Percentiles rank a stretch among this genome's conserved stretches.
phyloP scores from a whole-genome alignment of 106 monocot species.

The Alisma plantagoaquatica region DNA sequence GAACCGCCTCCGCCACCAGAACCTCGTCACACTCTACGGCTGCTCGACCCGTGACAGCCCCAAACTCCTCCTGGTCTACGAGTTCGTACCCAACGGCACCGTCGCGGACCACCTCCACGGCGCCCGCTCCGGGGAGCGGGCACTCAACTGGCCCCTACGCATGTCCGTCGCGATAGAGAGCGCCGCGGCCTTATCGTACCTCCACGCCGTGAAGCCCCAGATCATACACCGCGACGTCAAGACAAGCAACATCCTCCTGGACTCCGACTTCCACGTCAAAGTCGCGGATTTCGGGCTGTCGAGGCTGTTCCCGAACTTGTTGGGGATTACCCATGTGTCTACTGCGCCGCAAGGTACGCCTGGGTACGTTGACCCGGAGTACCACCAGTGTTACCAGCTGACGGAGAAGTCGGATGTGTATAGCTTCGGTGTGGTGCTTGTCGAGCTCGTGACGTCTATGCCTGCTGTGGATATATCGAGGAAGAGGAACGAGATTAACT shows the following conservation, averaged over 20 bases:
- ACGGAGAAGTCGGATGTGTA: slow-evolving; percentile 60
- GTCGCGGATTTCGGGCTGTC: slow-evolving; percentile 60
- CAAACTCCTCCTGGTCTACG: slow-evolving; percentile 53
- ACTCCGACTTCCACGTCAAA: slow-evolving; percentile 33
- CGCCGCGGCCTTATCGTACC: slow-evolving; percentile 37
- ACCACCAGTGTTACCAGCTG: slow-evolving; percentile 48
- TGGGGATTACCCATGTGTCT: slow-evolving; percentile 35
- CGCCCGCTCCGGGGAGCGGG: slow-evolving; percentile 1
- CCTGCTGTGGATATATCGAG: slow-evolving; percentile 44
- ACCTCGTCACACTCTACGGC: slow-evolving; percentile 45
- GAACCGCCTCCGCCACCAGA: slow-evolving; percentile 38
- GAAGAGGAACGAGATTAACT: slow-evolving; percentile 32
- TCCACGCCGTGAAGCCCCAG: slow-evolving; percentile 35
- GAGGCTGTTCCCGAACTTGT: slow-evolving; percentile 20
- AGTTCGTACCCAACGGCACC: slow-evolving; percentile 56
- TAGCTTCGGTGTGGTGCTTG: slow-evolving; percentile 59
- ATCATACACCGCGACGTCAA: slow-evolving; percentile 63
- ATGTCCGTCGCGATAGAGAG: slow-evolving; percentile 39
- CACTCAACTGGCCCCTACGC: slow-evolving; percentile 34
- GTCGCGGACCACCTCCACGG: slow-evolving; percentile 60
- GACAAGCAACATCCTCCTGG: slow-evolving; percentile 49
- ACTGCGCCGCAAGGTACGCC: slow-evolving; percentile 56
- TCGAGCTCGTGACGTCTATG: slow-evolving; percentile 53
- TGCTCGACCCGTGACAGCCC: slow-evolving; percentile 41
- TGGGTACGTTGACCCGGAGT: slow-evolving; percentile 58